Conservation (phyloP, 1,284 basidiomycete species). For the Apiotrichum gracile region DNA sequence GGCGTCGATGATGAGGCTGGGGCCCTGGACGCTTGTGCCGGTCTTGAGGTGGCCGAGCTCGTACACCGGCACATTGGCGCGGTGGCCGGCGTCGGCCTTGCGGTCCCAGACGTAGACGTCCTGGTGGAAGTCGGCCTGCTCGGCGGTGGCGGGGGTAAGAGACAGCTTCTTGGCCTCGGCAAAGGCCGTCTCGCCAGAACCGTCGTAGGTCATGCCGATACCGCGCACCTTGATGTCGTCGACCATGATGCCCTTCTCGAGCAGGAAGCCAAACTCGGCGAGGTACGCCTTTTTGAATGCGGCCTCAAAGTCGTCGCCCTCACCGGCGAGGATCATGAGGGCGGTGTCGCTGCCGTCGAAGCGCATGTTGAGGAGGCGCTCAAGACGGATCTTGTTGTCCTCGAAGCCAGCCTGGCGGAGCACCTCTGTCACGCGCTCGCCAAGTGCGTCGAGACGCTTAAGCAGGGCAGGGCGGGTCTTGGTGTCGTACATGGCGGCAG, state of each 20-base stretch:
- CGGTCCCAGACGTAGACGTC: constrained; percentile 32
- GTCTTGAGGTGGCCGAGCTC: constrained; percentile 22
- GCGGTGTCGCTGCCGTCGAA: constrained; percentile 36
- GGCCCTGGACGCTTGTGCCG: constrained; percentile 35
- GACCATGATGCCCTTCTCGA: constrained; percentile 32
- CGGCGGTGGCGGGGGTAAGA: constrained; percentile 4
- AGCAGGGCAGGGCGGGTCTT: no score
- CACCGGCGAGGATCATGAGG: constrained; percentile 37
- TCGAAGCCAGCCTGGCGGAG: no score
- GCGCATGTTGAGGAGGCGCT: constrained; percentile 30
- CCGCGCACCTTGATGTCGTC: constrained; percentile 38
- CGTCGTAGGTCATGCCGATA: constrained; percentile 28
- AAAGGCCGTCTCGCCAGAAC: constrained; percentile 24
- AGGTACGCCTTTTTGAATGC: constrained; percentile 33
- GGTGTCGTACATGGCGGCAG: constrained; percentile 20
- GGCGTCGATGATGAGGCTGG: constrained; percentile 37
- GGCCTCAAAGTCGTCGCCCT: constrained; percentile 27
- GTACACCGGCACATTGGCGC: no score
- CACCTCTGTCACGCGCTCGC: no score
- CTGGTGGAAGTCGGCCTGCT: constrained; percentile 34
- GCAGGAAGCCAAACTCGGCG: constrained; percentile 40
- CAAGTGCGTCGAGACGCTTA: no score
- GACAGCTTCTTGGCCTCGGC: constrained; percentile 17
- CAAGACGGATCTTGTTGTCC: no score
- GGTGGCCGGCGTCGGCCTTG: constrained; percentile 26